Conservation (phyloP, 441 rosid species). For the Adansonia grandidieri region DNA sequence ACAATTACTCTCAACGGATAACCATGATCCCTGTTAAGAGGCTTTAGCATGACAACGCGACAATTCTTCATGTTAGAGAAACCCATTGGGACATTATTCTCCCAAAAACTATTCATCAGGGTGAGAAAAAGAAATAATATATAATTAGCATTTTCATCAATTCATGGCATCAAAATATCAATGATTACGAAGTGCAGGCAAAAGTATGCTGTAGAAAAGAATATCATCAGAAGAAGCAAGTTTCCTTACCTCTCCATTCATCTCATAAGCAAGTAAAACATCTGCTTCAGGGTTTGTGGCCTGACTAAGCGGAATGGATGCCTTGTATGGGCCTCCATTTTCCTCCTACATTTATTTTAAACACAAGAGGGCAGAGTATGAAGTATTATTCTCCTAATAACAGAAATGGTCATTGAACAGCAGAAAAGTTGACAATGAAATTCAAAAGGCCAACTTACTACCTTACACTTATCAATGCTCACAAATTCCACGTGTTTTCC, state of each 20-base stretch:
- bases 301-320: slow-evolving; percentile 86
- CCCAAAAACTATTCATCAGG: not conserved
- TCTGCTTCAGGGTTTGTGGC: slow-evolving; percentile 96
- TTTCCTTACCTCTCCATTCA: slow-evolving; percentile 87
- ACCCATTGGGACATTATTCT: not conserved
- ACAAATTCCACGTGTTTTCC: slow-evolving; percentile 95
- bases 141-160: not conserved
- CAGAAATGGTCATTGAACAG: slow-evolving; percentile 12
- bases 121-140: not conserved
- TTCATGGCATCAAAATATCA: not conserved
- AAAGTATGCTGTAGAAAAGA: not conserved
- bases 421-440: slow-evolving; percentile 21
- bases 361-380: not conserved
- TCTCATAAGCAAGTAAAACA: slow-evolving; percentile 95
- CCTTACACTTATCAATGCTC: slow-evolving; percentile 95
- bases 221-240: not conserved
- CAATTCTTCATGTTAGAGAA: slow-evolving; percentile 24
- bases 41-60: slow-evolving; percentile 42
- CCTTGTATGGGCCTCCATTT: slow-evolving; percentile 97
- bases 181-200: not conserved
- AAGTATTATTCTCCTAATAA: not conserved
- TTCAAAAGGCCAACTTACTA: slow-evolving; percentile 29
- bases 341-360: slow-evolving; percentile 67
- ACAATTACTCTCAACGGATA: slow-evolving; percentile 89
- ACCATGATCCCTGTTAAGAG: slow-evolving; percentile 95